phyloP scores from a whole-genome alignment of 2,329 filamentous ascomycete genomes.

The Cladophialophora chaetospira region DNA sequence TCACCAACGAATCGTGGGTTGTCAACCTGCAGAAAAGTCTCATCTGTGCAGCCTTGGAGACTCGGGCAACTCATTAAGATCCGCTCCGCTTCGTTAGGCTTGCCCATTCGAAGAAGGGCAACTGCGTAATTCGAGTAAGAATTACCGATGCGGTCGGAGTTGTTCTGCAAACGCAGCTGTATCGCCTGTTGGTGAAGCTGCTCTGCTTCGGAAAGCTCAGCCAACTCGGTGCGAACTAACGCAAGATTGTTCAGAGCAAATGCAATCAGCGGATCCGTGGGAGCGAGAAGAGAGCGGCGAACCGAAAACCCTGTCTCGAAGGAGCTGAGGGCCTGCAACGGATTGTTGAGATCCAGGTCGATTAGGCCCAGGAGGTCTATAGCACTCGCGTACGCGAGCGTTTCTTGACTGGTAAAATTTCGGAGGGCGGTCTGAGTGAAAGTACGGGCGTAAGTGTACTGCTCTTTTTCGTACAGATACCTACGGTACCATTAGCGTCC shows the following conservation, averaged over 20 bases:
- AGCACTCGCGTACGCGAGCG: constrained; percentile 28
- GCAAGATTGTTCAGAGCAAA: constrained; percentile 39
- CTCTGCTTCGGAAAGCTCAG: constrained; percentile 37
- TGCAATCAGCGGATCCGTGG: constrained; percentile 35
- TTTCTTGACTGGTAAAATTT: constrained; percentile 11
- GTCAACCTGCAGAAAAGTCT: constrained; percentile 34
- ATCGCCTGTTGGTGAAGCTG: constrained; percentile 37
- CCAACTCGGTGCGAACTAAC: constrained; percentile 38
- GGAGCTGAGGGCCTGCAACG: constrained; percentile 18
- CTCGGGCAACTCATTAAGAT: constrained; percentile 31
- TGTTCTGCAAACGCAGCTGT: constrained; percentile 35
- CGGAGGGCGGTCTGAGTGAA: constrained; percentile 17
- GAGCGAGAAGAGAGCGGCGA: not conserved
- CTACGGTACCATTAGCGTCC: too few species aligned
- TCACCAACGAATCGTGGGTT: constrained; percentile 1
- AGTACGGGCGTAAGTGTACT: constrained; percentile 23
- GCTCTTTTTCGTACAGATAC: constrained; percentile 28
- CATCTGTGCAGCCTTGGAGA: constrained; percentile 42
- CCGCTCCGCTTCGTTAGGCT: constrained; percentile 40
- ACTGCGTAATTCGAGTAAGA: constrained; percentile 45
- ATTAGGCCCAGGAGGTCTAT: constrained; percentile 27
- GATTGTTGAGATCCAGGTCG: constrained; percentile 25
- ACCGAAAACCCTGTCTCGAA: constrained; percentile 16
- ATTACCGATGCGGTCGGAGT: constrained; percentile 41
- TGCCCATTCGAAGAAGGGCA: constrained; percentile 39